A percentile compares a stretch with the other conserved stretches of the same genome.
Evolutionary conservation across 2,329 filamentous ascomycete genomes (phyloP).

Genomic region (Ilyonectria robusta): DNA sequence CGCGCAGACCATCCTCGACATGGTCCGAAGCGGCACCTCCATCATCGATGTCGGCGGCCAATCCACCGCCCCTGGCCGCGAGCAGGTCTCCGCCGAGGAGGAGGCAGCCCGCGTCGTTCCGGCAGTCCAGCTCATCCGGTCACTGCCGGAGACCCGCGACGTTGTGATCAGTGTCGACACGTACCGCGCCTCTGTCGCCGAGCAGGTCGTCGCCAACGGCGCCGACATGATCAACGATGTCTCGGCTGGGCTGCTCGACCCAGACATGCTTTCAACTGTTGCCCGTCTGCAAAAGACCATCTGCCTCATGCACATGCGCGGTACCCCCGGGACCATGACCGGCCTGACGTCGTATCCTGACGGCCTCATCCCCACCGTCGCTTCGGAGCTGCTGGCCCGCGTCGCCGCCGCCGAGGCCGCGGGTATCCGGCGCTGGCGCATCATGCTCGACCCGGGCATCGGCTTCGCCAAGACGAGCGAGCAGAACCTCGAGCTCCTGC

Average conservation of each 20-base stretch:
- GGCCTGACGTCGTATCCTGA: slow-evolving; percentile 76
- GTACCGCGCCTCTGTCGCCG: slow-evolving; percentile 87
- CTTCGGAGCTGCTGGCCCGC: slow-evolving; percentile 76
- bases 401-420: slow-evolving; percentile 82
- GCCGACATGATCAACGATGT: slow-evolving; percentile 97
- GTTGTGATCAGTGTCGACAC: slow-evolving; percentile 92
- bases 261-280: slow-evolving; percentile 85
- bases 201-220: slow-evolving; percentile 80
- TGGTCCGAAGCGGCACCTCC: slow-evolving; percentile 79
- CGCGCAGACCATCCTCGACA: slow-evolving; percentile 68
- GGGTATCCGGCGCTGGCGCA: slow-evolving; percentile 91
- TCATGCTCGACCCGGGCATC: slow-evolving; percentile 93
- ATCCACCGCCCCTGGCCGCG: slow-evolving; percentile 85
- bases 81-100: slow-evolving; percentile 78
- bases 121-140: slow-evolving; percentile 80
- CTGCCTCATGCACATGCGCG: slow-evolving; percentile 93
- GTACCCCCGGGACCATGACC: slow-evolving; percentile 86
- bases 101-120: slow-evolving; percentile 86
- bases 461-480: slow-evolving; percentile 89
- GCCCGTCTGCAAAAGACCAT: slow-evolving; percentile 85
- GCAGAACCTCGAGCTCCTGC: slow-evolving; percentile 87
- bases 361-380: slow-evolving; percentile 76
- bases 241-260: slow-evolving; percentile 84
- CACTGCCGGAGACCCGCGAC: slow-evolving; percentile 71
- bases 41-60: slow-evolving; percentile 96